These are phyloP conservation scores for Fraxinus xanthoxyloides DNA, from an alignment of 305 asterid genomes.

Conservation along the genomic window DNA sequence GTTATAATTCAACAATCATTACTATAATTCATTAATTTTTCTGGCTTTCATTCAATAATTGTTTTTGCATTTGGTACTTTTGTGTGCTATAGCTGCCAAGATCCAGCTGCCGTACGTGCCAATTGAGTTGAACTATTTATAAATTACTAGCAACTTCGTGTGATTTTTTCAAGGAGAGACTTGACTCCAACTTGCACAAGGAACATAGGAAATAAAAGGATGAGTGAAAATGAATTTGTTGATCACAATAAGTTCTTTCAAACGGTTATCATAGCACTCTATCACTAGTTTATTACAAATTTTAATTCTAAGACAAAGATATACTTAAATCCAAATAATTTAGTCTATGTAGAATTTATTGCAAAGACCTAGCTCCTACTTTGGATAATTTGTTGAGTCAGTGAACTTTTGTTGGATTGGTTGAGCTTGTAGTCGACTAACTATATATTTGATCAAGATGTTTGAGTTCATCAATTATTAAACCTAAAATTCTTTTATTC, in stretches of 20 bases:
- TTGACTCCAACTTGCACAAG: not conserved
- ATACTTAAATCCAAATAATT: not conserved
- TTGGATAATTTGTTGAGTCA: not conserved
- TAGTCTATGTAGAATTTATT: not conserved
- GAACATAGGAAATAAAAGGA: not conserved
- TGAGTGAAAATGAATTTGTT: not conserved
- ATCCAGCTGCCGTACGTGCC: not conserved
- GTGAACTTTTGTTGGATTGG: not conserved
- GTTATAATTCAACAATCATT: not conserved
- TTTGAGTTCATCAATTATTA: not conserved
- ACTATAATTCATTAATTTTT: not conserved
- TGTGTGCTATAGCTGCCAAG: not conserved
- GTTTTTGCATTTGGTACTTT: not conserved
- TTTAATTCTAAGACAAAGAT: not conserved
- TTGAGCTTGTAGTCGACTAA: not conserved
- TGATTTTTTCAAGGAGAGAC: not conserved
- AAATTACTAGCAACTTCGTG: not conserved
- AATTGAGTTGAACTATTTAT: not conserved
- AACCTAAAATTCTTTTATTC: too few species aligned
- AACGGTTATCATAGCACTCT: not conserved
- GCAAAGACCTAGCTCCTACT: not conserved
- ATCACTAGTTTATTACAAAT: not conserved
- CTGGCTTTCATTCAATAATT: not conserved
- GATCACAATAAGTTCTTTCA: not conserved
- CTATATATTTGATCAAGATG: not conserved